Base-by-base conservation (phyloP, 1,284 basidiomycete genomes). In the Puccinia polysora region DNA sequence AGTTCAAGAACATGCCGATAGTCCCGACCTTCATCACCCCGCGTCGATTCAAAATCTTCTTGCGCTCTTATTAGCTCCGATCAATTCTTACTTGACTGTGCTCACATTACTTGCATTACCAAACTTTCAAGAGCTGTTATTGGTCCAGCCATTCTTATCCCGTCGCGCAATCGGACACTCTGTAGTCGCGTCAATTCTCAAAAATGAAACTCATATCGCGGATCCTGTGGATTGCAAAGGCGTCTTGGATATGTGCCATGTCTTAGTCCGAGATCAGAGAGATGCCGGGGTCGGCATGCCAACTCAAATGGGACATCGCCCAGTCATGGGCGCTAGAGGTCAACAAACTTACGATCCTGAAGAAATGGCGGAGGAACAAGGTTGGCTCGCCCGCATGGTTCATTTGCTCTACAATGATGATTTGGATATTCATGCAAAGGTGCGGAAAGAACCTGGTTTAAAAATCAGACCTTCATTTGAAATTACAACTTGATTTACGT, bases 301-400 rank as follows among this genome's bases (percentile, higher is more conserved):
- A 14, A 78, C 68, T 32, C 56, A 62, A 70, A 70, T 70, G 56
- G 68, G 68, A 1, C 68, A 70, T 36, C 56, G 68, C n/a, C 68
- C 49, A 36, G n/a, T 34, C 2, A 73, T 68, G 52, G 50, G 62
- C 14, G 40, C 47, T 20, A 56, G 65, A 55, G 62, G 49, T 40
- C 68, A 70, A 32, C 68, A 60, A n/a, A 62, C 56, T 6, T 75
- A 81, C 83, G 91, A 93, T 77, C 82, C 87, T 63, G 89, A 92
- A 77, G 93, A 96, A 78, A 84, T 91, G 82, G 92, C 92, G 0
- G 94, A 96, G 80, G 94, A 97, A 80, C 93, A 97, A 77, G 94
- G 93, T 0, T 97, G 93, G 93, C 86, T 96, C 15, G 92, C 93
- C 25, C 83, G 93, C 74, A 95, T 97, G 89, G 89, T 97, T 2